phyloP scores from a whole-genome alignment of 2,329 filamentous ascomycete species.

The Colletotrichum sidae region DNA sequence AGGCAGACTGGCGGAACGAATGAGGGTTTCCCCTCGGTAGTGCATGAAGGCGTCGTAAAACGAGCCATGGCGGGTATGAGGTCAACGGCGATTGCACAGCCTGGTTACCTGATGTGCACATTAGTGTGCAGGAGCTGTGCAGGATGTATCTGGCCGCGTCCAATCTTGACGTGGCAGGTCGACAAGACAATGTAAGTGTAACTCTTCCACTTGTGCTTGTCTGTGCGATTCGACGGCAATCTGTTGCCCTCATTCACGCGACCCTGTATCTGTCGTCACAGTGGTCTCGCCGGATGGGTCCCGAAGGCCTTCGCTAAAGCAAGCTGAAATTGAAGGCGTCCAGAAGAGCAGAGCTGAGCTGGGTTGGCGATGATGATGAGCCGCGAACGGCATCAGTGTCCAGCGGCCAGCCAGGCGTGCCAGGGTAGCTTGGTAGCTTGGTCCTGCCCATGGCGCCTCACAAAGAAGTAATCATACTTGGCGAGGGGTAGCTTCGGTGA shows the following conservation, averaged over 20 bases:
- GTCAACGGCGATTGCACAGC: neutral
- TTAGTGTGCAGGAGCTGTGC: constrained; percentile 16
- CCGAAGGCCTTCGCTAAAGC: constrained; percentile 22
- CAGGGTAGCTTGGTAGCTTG: constrained; percentile 5
- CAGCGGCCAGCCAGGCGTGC: neutral
- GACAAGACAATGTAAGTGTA: neutral
- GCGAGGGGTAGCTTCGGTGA: neutral
- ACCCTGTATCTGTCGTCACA: constrained; percentile 20
- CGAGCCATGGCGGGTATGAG: constrained; percentile 6
- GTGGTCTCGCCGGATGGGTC: constrained; percentile 20
- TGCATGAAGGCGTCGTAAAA: constrained; percentile 33
- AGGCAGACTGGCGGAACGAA: constrained; percentile 22
- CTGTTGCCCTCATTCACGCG: constrained; percentile 12
- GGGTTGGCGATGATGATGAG: constrained; percentile 14
- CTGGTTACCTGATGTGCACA: constrained; percentile 5
- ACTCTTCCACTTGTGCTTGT: constrained; percentile 12
- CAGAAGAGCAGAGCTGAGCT: constrained; percentile 23
- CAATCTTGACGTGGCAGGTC: neutral
- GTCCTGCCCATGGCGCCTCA: constrained; percentile 2
- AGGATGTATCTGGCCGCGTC: neutral
- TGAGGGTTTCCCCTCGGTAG: constrained; percentile 15
- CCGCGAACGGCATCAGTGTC: constrained; percentile 8
- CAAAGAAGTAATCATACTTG: neutral
- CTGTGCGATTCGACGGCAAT: constrained; percentile 7
- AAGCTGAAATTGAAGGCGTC: constrained; percentile 29